These are phyloP conservation scores for Calcarisporium arbuscula DNA, from an alignment of 2,329 filamentous ascomycete genomes.

Conservation along the genomic window DNA sequence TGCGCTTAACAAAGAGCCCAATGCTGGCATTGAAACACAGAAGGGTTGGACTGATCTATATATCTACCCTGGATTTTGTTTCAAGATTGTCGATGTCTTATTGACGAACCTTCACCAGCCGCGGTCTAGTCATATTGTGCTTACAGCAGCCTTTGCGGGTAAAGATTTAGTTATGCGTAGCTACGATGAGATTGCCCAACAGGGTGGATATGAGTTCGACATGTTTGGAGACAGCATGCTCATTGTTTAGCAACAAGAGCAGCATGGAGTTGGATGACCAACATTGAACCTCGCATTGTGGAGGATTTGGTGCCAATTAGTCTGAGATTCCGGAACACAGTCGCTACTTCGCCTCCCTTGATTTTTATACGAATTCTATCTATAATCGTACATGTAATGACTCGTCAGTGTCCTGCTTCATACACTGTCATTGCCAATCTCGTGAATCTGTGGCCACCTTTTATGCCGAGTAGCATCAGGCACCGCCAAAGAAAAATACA, in stretches of 20 bases:
- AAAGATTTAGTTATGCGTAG: conserved; percentile 1
- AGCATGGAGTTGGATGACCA: no score
- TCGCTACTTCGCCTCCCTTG: no score
- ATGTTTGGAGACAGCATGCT: conserved; percentile 2
- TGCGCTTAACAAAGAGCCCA: not conserved
- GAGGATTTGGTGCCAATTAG: no score
- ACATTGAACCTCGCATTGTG: no score
- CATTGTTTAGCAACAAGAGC: conserved; percentile 1
- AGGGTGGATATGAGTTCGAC: conserved; percentile 1
- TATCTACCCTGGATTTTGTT: not conserved
- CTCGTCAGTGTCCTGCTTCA: no score
- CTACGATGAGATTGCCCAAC: not conserved
- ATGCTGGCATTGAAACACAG: not conserved
- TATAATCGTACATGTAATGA: no score
- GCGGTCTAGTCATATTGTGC: conserved; percentile 1
- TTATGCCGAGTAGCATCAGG: no score
- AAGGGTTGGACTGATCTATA: not conserved
- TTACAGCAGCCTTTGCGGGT: not conserved
- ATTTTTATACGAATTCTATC: no score
- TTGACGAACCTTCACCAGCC: conserved; percentile 1
- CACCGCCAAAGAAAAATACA: no score
- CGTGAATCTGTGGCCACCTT: no score
- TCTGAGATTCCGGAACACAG: no score
- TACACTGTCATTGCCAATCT: no score
- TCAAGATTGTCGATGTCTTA: not conserved